Evolutionary conservation across 2,329 filamentous ascomycete species (phyloP), one percentile per base, ranked within the genome.

Genomic region (Fusarium austroafricanum): DNA sequence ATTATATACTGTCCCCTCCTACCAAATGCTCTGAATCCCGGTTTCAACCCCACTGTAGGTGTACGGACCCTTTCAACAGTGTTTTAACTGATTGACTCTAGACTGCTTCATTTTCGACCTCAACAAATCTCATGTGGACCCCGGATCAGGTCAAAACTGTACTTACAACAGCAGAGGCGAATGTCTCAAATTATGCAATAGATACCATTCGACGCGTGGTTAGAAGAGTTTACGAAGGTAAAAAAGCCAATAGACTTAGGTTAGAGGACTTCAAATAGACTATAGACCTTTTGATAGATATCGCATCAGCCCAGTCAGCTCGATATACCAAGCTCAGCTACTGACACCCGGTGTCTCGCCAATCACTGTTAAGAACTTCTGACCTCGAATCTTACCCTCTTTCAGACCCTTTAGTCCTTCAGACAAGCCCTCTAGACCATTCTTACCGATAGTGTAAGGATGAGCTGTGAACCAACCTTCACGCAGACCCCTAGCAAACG

Each of bases 51-150:
- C 2, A 68, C 70, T 0, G 71, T 72, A 23, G 42, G 67, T 23
- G 15, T 26, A 6, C 9, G 9, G 3, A 26, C 26, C 5, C 26
- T 26, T 26, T 26, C 26, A 26, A 26, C 5, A 26, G 7, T 1
- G 4, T 4, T 2, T 5, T 2, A 12, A 5, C 62, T 69, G 8
- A 73, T 10, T 0, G 2, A 1, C 0, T 3, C 0, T 2, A 73
- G 71, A 65, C 51, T 0, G 63, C 61, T 1, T 45, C 67, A 0
- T 72, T 73, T 4, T 73, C 71, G 0, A 73, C 65, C 0, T 73
- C 71, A 0, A 70, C 70, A 2, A 73, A 73, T 7, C 71, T 73
- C 2, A 51, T 73, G 20, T 73, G 71, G 71, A 65, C 65, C 0
- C 71, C 71, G 0, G 46, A 64, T 1, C 71, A 73, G 10, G 60